Percentiles rank a stretch among this genome's conserved stretches.
phyloP scores from a whole-genome alignment of 768 basidiomycete species.

The Trametes gibbosa region DNA sequence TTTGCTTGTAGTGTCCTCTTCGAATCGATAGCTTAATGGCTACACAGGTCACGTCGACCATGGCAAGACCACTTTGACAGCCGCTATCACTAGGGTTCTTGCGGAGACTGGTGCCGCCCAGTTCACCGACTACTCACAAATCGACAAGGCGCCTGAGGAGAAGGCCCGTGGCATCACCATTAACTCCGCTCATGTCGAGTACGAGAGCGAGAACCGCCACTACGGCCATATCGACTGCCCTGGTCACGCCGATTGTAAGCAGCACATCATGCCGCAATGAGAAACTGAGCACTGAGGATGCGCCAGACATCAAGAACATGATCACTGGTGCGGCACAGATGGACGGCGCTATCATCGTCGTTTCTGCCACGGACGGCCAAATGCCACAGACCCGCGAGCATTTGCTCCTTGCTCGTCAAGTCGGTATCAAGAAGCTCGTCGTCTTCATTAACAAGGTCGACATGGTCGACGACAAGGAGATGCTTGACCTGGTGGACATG shows the following conservation, averaged over 20 bases:
- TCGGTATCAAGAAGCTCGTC: conserved; percentile 94
- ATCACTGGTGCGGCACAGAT: conserved; percentile 98
- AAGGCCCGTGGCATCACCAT: conserved; percentile 99
- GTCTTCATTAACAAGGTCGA: conserved; percentile 99
- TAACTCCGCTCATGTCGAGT: conserved; percentile 98
- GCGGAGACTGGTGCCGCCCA: conserved; percentile 68
- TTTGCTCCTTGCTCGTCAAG: conserved; percentile 94
- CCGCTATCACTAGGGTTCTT: conserved; percentile 93
- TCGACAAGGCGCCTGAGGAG: conserved; percentile 99
- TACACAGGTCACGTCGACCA: conserved; percentile 88
- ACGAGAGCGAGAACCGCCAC: conserved; percentile 86
- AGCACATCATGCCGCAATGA: conserved; percentile 5
- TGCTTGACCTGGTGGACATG: conserved; percentile 99
- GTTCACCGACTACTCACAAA: conserved; percentile 95
- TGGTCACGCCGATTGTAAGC: conserved; percentile 90
- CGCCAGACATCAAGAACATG: conserved; percentile 92
- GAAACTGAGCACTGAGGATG: conserved; percentile 12
- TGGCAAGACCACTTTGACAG: conserved; percentile 96
- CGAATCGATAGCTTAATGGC: no score
- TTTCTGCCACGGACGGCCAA: conserved; percentile 97
- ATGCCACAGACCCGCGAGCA: conserved; percentile 99
- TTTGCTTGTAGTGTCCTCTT: neutral
- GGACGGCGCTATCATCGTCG: conserved; percentile 94
- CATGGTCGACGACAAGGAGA: conserved; percentile 93
- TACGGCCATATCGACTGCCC: conserved; percentile 99